Evolutionary conservation across 805 yeast species (phyloP), one percentile per base, ranked within the genome.

Genomic region (Barnettozyma salicaria): DNA sequence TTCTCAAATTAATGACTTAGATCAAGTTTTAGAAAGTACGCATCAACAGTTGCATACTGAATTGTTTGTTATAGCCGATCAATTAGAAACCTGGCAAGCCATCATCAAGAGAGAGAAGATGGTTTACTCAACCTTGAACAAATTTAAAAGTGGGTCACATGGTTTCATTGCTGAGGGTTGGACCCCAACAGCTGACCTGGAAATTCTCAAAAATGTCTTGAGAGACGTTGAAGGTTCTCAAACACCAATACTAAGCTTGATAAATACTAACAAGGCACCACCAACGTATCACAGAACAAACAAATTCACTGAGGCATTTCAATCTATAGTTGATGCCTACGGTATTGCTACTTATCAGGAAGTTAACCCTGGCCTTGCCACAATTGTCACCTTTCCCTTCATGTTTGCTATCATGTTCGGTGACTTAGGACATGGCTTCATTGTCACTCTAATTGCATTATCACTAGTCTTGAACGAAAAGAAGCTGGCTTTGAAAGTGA

Each of bases 351-450:
- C 87, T 3, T 92, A 92, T 64, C 80, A 87, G 50, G 98, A 92
- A 61, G 92, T 92, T 20, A 92, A 92, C 60, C 96, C 98, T 5
- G 98, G 95, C 37, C 67, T 92, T 45, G 90, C 98, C 4, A 90
- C 98, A 1, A 76, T 87, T 32, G 81, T 92, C 19, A 92, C 98
- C 0, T 92, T 92, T 68, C 98, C 98, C 18, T 92, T 92, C 60
- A 84, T 92, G 95, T 92, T 92, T 65, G 97, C 98, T 20, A 82
- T 92, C 52, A 92, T 92, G 98, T 92, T 92, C 68, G 98, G 98
- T 68, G 98, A 92, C 67, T 59, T 89, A 41, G 98, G 98, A 12
- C 98, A 92, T 65, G 98, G 98, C 6, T 73, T 88, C 42, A 74
- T 92, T 32, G 67, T 92, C 60, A 72, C 81, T 37, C 60, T 82